Percentiles rank a stretch among this genome's conserved stretches.
These are phyloP conservation scores for Yarrowia divulgata DNA, from an alignment of 805 yeast genomes.

Conservation along the genomic window DNA sequence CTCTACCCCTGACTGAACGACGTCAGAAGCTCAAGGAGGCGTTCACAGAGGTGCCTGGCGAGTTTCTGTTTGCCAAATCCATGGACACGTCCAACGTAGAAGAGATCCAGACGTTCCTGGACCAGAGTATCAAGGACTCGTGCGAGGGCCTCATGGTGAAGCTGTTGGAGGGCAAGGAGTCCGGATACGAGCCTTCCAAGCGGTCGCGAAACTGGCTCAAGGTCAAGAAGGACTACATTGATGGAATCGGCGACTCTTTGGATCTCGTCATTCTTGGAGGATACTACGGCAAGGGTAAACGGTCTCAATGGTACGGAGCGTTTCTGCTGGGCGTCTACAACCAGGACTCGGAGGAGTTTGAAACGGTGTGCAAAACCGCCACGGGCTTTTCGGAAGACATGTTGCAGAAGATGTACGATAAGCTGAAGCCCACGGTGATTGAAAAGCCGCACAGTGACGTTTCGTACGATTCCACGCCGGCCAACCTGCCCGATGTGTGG, in stretches of 20 bases:
- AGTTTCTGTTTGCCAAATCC: constrained; percentile 79
- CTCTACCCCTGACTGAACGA: constrained; percentile 72
- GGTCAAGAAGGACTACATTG: constrained; percentile 90
- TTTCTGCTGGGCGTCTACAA: constrained; percentile 90
- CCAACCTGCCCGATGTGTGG: constrained; percentile 91
- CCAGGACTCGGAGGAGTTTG: constrained; percentile 88
- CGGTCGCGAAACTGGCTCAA: constrained; percentile 96
- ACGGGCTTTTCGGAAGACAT: constrained; percentile 94
- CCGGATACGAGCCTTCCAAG: constrained; percentile 91
- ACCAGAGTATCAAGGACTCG: constrained; percentile 83
- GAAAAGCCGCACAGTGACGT: constrained; percentile 69
- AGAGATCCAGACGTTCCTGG: constrained; percentile 83
- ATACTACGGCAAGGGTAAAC: constrained; percentile 89
- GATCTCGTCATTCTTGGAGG: constrained; percentile 96
- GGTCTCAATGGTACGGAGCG: constrained; percentile 96
- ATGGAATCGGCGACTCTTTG: constrained; percentile 94
- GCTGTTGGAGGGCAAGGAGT: constrained; percentile 78
- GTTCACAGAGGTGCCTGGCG: constrained; percentile 70
- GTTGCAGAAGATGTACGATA: constrained; percentile 64
- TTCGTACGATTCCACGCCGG: constrained; percentile 67
- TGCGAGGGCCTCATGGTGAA: constrained; percentile 98
- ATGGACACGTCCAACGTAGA: constrained; percentile 72
- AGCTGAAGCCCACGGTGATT: constrained; percentile 72
- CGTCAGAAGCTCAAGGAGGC: constrained; percentile 64
- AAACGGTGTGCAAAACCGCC: constrained; percentile 95